phyloP scores from a whole-genome alignment of 495 filamentous ascomycete species.

The Talaromyces wortmannii region DNA sequence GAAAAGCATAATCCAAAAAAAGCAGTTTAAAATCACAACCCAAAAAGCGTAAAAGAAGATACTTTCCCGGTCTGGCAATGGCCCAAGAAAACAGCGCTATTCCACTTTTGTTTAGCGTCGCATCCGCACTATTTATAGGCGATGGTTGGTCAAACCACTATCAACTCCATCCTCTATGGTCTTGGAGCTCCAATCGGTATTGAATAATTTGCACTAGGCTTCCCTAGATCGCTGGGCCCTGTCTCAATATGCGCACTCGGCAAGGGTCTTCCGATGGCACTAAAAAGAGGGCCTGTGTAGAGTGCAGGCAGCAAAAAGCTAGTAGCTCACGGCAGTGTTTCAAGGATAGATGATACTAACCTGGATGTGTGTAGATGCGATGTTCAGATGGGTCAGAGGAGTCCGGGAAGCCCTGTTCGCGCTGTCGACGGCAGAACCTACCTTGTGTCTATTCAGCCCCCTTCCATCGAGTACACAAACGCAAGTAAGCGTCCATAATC shows the following conservation, averaged over 20 bases:
- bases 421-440: constrained; percentile 24
- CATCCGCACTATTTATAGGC: no score
- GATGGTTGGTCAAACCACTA: no score
- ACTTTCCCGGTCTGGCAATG: no score
- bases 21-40: no score
- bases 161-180: no score
- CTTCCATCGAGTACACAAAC: constrained; percentile 36
- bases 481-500: constrained; percentile 19
- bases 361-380: constrained; percentile 26
- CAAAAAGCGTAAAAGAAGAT: no score
- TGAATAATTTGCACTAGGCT: no score
- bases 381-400: constrained; percentile 17
- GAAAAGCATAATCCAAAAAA: no score
- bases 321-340: not conserved
- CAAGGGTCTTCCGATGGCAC: not conserved
- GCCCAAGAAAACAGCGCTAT: no score
- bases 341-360: not conserved
- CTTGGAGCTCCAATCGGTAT: no score
- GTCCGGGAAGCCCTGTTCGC: constrained; percentile 20
- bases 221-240: no score
- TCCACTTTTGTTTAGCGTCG: no score
- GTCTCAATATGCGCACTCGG: not conserved
- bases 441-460: constrained; percentile 28
- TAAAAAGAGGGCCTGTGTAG: constrained; percentile 31
- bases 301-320: constrained; percentile 38